Base-by-base conservation (phyloP, 192 early-diverging fungal species). In the Coemansia sp. region DNA sequence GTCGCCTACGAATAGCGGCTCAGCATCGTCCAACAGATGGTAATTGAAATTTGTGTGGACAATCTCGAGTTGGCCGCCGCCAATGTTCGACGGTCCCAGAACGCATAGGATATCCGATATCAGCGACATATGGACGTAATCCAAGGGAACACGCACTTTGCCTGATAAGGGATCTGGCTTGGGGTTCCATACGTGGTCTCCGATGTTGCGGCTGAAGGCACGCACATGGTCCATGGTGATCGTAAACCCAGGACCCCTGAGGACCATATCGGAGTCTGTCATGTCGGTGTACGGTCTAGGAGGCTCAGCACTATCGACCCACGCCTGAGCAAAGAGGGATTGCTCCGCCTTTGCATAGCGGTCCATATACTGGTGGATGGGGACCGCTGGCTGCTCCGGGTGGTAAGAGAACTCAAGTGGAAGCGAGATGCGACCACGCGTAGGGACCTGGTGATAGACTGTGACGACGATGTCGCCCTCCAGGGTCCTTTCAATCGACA, bases 11-110 rank as follows among this genome's bases (percentile, higher is more conserved):
- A 80, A 67, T n/a, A 95, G 81, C n/a, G 85, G 71, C 20, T 83
- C 79, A 13, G 68, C 75, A 15, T 83, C 75, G 25, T 88, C 86
- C 10, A 89, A 68, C 56, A 92, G 80, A 45, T 84, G 76, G 78
- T 91, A 91, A 22, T 85, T 85, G 80, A 95, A 92, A 72, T 87
- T 86, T 23, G 95, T 79, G 68, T 98, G 95, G 17, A 98, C 94
- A 9, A 98, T 77, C 30, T 82, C 78, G 53, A 98, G 82, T 55
- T 94, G 84, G 50, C 96, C 94, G 42, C 89, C 92, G 61, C 92
- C 91, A 64, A 95, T 89, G 23, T 87, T 86, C 59, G 92, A 88
- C 28, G 93, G 89, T 61, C 88, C 84, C 44, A 95, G 86, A 3
- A 92, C 86, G 59, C 86, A 85, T 54, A 96, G 86, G 37, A 93